Conservation (phyloP, 352 stramenopile genomes). For the Pythium rishiriense region DNA sequence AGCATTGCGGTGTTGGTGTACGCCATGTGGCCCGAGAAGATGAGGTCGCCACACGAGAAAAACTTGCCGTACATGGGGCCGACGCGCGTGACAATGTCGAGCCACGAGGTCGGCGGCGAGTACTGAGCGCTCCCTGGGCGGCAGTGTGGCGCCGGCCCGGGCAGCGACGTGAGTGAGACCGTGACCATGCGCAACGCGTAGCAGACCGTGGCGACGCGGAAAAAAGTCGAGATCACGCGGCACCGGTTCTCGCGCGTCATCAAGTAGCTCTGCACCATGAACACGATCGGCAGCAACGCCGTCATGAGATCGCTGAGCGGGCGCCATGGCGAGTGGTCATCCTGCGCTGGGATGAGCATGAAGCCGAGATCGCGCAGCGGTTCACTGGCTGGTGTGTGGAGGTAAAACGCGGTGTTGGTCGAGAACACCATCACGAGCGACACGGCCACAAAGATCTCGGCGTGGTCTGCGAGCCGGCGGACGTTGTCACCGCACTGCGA, state of each 20-base stretch:
- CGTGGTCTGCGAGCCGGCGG: conserved; percentile 28
- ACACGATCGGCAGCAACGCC: conserved; percentile 34
- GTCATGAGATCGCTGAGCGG: conserved; percentile 46
- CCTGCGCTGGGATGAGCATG: conserved; percentile 39
- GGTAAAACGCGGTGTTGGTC: conserved; percentile 44
- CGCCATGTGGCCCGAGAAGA: conserved; percentile 51
- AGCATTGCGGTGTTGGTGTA: conserved; percentile 46
- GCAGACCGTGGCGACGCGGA: conserved; percentile 43
- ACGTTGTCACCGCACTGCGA: conserved; percentile 23
- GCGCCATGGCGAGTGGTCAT: conserved; percentile 33
- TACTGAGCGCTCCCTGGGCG: conserved; percentile 30
- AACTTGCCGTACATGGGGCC: conserved; percentile 41
- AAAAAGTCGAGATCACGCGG: conserved; percentile 37
- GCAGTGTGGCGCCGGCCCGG: conserved; percentile 46
- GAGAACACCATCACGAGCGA: conserved; percentile 41
- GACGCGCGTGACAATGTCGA: conserved; percentile 45
- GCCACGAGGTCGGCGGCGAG: conserved; percentile 36
- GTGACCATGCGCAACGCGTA: conserved; percentile 46
- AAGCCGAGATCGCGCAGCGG: conserved; percentile 49
- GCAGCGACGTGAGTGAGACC: conserved; percentile 42
- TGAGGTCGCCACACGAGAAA: conserved; percentile 48
- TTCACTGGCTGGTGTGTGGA: conserved; percentile 36
- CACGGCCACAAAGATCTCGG: conserved; percentile 37
- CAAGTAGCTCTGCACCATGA: conserved; percentile 31
- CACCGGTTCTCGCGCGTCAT: conserved; percentile 35